Base-by-base conservation (phyloP, 164 flowering plant species). In the Vitis amurensis region DNA sequence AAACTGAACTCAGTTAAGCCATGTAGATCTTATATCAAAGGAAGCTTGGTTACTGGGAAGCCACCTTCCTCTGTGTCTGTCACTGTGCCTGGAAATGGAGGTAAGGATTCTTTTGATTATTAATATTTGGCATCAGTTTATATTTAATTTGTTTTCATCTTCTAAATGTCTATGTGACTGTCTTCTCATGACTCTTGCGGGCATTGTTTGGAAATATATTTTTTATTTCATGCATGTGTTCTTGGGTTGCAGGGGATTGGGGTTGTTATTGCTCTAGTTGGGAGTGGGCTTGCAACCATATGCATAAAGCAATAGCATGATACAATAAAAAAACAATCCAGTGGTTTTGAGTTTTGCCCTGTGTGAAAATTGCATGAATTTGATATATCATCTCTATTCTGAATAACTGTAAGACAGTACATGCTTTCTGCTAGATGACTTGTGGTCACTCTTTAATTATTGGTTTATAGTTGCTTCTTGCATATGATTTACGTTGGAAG, bases 41-140 rank as follows among this genome's bases (percentile, higher is more conserved):
- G 77, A 47, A 86, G 88, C 71, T 73, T 87, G 76, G 85, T 81
- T 55, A 75, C 87, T 51, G 89, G 86, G 63, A 77, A 74, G 64
- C 83, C 87, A 13, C 70, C 89, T 50, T 74, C 90, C 47, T 82
- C 91, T 63, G 82, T 78, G 3, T 83, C 90, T 51, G 81, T 78
- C 15, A 74, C 90, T 50, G 70, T 69, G 7, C 85, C 83, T 52
- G 84, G 77, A 59, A 60, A 73, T 61, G 79, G 74, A 76, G 89
- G 92, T 87, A 78, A 50, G 15, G 11, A 17, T 17, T 23, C 27
- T 13, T 29, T 29, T 8, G 9, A 15, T 13, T 15, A 47, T 15
- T 61, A 61, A 14, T 37, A 12, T 37, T n/a, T 17, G 15, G 8
- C 5, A 48, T 17, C 2, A 37, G 1, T 1, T 48, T 49, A 13